These are phyloP conservation scores for Apium graveolens DNA, from an alignment of 129 eudicot species.

Conservation along the genomic window DNA sequence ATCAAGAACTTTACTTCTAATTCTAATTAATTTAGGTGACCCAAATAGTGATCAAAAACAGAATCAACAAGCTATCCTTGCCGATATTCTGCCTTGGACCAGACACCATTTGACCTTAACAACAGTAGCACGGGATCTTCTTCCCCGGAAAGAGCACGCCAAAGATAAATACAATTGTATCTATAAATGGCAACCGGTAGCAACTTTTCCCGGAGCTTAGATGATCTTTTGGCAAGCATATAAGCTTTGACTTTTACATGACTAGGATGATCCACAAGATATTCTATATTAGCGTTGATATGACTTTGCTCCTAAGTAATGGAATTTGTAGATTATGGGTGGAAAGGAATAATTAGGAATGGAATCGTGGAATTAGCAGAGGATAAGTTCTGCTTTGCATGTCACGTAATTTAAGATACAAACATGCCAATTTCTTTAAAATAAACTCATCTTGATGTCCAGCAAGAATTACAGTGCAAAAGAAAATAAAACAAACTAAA, in stretches of 20 bases:
- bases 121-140: neutral
- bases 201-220: neutral
- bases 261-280: neutral
- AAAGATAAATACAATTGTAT: neutral
- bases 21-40: neutral
- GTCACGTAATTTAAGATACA: neutral
- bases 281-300: neutral
- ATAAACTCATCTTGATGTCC: neutral
- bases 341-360: neutral
- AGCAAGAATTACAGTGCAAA: slow-evolving; percentile 1
- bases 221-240: neutral
- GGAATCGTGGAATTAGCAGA: neutral
- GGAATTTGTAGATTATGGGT: neutral
- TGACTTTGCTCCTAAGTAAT: neutral
- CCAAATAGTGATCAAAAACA: neutral
- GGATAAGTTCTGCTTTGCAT: neutral
- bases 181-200: neutral
- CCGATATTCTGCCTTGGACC: neutral
- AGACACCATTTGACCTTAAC: neutral
- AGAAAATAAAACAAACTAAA: neutral
- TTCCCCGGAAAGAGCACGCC: neutral
- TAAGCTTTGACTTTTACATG: neutral
- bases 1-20: neutral
- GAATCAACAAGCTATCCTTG: neutral
- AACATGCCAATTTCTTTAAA: neutral